phyloP scores from a whole-genome alignment of 2,329 filamentous ascomycete genomes.

The Hypoxylon sp. region DNA sequence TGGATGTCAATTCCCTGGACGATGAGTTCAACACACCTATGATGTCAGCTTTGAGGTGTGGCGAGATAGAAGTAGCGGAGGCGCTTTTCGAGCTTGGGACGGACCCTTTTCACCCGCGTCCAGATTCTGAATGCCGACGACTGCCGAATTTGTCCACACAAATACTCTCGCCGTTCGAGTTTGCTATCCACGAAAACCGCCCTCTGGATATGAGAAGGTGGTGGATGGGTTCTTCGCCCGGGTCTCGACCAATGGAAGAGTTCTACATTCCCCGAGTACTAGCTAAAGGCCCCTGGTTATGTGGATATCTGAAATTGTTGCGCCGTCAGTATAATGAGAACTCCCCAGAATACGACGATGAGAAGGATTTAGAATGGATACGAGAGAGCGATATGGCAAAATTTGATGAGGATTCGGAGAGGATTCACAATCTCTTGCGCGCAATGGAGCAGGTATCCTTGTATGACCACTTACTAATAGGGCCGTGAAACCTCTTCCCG shows the following conservation, averaged over 20 bases:
- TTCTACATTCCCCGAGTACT: slow-evolving; percentile 10
- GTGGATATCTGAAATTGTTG: not conserved
- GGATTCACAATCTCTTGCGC: not conserved
- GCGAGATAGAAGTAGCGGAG: not conserved
- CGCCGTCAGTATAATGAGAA: not conserved
- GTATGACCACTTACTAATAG: not conserved
- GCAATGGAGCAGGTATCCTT: not conserved
- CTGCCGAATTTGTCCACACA: not conserved
- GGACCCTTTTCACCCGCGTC: slow-evolving; percentile 30
- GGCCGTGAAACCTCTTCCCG: not conserved
- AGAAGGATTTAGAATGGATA: not conserved
- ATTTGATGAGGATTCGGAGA: not conserved
- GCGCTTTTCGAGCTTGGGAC: slow-evolving; percentile 27
- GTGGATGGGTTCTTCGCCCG: slow-evolving; percentile 15
- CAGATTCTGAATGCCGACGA: slow-evolving; percentile 4
- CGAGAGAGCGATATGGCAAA: not conserved
- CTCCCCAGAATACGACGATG: not conserved
- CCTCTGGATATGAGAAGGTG: not conserved
- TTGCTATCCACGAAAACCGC: slow-evolving; percentile 10
- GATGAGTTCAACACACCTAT: slow-evolving; percentile 19
- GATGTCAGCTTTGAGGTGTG: slow-evolving; percentile 13
- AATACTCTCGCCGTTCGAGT: slow-evolving; percentile 29
- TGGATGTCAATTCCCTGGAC: slow-evolving; percentile 28
- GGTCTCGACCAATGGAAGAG: slow-evolving; percentile 8
- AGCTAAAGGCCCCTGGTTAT: not conserved